phyloP scores from a whole-genome alignment of 2,329 filamentous ascomycete species.

The Ceratocystis eucalypticola region DNA sequence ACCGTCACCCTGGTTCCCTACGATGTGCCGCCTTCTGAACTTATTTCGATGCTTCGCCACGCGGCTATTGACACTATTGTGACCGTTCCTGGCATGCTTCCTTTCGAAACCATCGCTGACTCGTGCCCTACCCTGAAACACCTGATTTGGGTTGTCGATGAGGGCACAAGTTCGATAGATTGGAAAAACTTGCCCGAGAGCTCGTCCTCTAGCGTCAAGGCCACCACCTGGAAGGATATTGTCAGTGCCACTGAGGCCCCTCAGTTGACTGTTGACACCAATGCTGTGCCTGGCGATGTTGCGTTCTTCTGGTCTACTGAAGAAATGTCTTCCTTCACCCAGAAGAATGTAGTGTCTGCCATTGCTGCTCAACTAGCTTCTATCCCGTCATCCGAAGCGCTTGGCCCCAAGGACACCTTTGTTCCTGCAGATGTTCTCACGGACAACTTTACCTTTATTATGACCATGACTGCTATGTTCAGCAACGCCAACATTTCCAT shows the following conservation, averaged over 20 bases:
- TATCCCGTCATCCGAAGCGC: conserved; percentile 59
- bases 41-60: conserved; percentile 58
- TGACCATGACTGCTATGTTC: conserved; percentile 72
- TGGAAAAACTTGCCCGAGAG: conserved; percentile 82
- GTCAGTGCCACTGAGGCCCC: conserved; percentile 50
- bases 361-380: conserved; percentile 64
- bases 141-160: conserved; percentile 84
- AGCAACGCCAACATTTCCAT: conserved; percentile 75
- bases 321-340: conserved; percentile 70
- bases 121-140: conserved; percentile 58
- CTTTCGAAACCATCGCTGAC: conserved; percentile 58
- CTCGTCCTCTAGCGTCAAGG: conserved; percentile 58
- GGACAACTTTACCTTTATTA: conserved; percentile 61
- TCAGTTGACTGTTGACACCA: conserved; percentile 52
- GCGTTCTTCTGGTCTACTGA: conserved; percentile 56
- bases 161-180: conserved; percentile 82
- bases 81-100: conserved; percentile 73
- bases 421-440: conserved; percentile 72
- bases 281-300: conserved; percentile 39
- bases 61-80: conserved; percentile 70
- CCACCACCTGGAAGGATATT: conserved; percentile 88
- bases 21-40: conserved; percentile 53
- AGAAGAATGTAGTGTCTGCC: conserved; percentile 75
- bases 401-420: conserved; percentile 65
- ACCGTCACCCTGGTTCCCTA: conserved; percentile 78